phyloP scores from a whole-genome alignment of 345 rosid species.

The Camelina laxa region DNA sequence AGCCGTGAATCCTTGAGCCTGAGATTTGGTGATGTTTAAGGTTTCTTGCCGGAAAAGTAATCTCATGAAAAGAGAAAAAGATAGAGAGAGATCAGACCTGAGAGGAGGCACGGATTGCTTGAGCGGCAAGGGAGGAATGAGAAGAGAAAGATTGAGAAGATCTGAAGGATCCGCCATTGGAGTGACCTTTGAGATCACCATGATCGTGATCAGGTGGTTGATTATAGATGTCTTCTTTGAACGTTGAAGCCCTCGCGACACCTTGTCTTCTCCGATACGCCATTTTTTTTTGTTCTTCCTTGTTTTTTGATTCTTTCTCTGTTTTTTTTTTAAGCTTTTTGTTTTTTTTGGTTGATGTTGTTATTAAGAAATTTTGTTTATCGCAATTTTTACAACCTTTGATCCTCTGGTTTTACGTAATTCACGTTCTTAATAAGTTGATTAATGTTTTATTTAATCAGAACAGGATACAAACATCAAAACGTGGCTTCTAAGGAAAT shows the following conservation, averaged over 20 bases:
- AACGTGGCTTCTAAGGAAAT: conserved; percentile 27
- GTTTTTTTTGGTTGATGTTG: neutral
- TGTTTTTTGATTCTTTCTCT: conserved; percentile 11
- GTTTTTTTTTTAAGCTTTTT: neutral
- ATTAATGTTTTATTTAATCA: neutral
- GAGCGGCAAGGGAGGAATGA: conserved; percentile 69
- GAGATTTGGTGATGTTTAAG: conserved; percentile 18
- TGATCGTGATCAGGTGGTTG: conserved; percentile 47
- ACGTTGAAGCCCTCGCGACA: conserved; percentile 69
- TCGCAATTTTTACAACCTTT: conserved; percentile 27
- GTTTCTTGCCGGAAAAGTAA: conserved; percentile 2
- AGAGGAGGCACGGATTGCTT: conserved; percentile 79
- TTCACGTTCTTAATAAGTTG: conserved; percentile 35
- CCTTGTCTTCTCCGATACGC: conserved; percentile 97
- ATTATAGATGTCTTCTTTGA: conserved; percentile 70
- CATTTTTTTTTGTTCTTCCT: conserved; percentile 46
- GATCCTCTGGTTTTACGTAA: conserved; percentile 46
- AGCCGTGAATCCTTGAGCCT: conserved; percentile 69
- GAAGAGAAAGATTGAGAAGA: conserved; percentile 56
- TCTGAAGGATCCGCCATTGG: conserved; percentile 38
- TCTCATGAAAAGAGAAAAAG: neutral
- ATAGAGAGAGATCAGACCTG: conserved; percentile 50
- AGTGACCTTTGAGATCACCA: conserved; percentile 38
- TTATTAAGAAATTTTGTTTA: conserved; percentile 4
- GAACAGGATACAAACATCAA: conserved; percentile 8